Evolutionary conservation across 164 flowering plant genomes (phyloP).

Genomic region (Brasenia schreberi): DNA sequence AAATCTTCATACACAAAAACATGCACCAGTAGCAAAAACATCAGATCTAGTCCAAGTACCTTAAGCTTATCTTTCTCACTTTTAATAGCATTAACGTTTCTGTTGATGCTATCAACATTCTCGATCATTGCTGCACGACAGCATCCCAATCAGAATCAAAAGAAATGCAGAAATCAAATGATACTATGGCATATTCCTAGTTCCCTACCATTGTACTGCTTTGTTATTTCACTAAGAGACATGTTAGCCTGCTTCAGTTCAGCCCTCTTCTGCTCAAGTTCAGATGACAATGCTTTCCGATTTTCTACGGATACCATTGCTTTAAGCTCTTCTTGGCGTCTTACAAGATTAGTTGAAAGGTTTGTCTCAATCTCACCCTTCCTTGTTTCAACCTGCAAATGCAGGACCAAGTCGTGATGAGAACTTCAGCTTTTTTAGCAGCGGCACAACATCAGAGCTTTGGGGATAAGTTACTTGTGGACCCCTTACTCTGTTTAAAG

Average conservation of each 20-base stretch:
- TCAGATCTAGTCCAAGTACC: constrained; percentile 24
- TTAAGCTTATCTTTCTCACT: constrained; percentile 54
- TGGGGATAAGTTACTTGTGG: constrained; percentile 71
- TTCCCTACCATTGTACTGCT: constrained; percentile 51
- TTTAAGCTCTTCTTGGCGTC: constrained; percentile 78
- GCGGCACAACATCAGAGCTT: constrained; percentile 73
- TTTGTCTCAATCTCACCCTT: constrained; percentile 94
- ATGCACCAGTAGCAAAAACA: not conserved
- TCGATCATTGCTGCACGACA: constrained; percentile 38
- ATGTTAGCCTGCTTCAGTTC: constrained; percentile 61
- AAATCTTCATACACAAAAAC: not conserved
- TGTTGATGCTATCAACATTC: constrained; percentile 38
- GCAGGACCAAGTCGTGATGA: constrained; percentile 35
- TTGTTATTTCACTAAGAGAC: constrained; percentile 42
- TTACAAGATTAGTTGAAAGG: constrained; percentile 73
- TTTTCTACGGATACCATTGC: constrained; percentile 40
- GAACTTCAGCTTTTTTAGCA: constrained; percentile 63
- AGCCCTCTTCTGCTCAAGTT: constrained; percentile 50
- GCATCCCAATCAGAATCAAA: constrained; percentile 6
- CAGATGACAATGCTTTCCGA: constrained; percentile 27
- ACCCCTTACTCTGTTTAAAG: constrained; percentile 76
- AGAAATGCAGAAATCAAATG: not conserved
- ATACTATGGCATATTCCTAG: not conserved
- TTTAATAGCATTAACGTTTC: constrained; percentile 47
- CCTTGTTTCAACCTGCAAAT: constrained; percentile 78